phyloP scores from a whole-genome alignment of 257 asterid species.

The Jacaranda copaia region DNA sequence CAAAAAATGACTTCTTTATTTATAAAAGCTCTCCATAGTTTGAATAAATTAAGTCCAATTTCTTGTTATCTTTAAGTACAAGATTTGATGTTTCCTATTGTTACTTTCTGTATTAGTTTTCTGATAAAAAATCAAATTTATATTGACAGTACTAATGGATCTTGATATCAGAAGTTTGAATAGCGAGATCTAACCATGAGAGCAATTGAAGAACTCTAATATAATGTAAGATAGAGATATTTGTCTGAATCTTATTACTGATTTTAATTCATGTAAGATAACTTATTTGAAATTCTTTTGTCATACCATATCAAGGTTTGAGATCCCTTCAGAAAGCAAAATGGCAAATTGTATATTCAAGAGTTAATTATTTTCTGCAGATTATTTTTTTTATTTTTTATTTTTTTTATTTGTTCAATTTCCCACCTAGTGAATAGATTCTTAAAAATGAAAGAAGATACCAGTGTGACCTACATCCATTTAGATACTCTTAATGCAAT shows the following conservation, averaged over 20 bases:
- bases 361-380: not conserved
- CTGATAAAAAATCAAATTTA: not conserved
- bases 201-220: not conserved
- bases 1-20: not conserved
- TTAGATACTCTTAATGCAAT: not conserved
- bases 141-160: not conserved
- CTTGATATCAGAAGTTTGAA: not conserved
- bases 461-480: not conserved
- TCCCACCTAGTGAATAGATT: not conserved
- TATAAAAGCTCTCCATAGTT: too few relatives aligned
- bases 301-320: not conserved
- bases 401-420: not conserved
- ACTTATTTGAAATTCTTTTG: not conserved
- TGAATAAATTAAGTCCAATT: too few relatives aligned
- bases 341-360: not conserved
- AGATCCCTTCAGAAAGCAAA: not conserved
- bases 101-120: not conserved
- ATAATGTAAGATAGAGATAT: not conserved
- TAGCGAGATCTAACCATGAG: not conserved
- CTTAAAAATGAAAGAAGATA: not conserved
- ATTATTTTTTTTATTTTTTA: not conserved
- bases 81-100: too few relatives aligned
- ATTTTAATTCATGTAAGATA: not conserved
- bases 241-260: conserved; percentile 20
- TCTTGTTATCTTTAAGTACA: too few relatives aligned